Conservation (phyloP, 2,329 filamentous ascomycete genomes). For the Uncinocarpus reesii region DNA sequence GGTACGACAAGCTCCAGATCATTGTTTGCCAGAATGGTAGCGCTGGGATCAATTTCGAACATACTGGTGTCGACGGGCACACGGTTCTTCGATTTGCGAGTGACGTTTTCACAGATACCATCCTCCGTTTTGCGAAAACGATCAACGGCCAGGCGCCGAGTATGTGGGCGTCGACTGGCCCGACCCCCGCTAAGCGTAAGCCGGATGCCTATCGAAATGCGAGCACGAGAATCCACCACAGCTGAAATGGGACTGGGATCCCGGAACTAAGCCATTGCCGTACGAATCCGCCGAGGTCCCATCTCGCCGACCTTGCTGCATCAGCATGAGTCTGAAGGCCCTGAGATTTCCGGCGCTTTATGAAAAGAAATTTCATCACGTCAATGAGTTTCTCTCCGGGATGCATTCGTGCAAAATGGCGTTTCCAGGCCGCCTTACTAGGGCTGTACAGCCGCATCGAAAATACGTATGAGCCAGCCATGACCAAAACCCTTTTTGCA, state of each 20-base stretch:
- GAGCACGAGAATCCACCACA: constrained; percentile 88
- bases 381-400: constrained; percentile 93
- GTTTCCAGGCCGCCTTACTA: constrained; percentile 97
- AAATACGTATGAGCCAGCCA: constrained; percentile 93
- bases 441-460: constrained; percentile 89
- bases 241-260: constrained; percentile 91
- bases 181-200: constrained; percentile 85
- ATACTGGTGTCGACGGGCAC: constrained; percentile 94
- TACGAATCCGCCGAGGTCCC: constrained; percentile 92
- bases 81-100: constrained; percentile 93
- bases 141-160: constrained; percentile 92
- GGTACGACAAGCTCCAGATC: constrained; percentile 98
- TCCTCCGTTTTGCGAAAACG: constrained; percentile 83
- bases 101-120: constrained; percentile 94
- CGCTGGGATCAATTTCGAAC: constrained; percentile 97
- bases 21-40: constrained; percentile 98
- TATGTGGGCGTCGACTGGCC: constrained; percentile 81
- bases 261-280: constrained; percentile 81
- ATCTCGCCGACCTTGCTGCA: constrained; percentile 87
- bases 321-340: constrained; percentile 93
- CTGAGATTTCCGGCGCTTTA: constrained; percentile 78
- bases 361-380: constrained; percentile 95
- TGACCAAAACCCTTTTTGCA: constrained; percentile 94
- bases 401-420: constrained; percentile 99
- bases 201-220: constrained; percentile 58